Conservation (phyloP, 2,329 filamentous ascomycete species). For the Colletotrichum karsti region DNA sequence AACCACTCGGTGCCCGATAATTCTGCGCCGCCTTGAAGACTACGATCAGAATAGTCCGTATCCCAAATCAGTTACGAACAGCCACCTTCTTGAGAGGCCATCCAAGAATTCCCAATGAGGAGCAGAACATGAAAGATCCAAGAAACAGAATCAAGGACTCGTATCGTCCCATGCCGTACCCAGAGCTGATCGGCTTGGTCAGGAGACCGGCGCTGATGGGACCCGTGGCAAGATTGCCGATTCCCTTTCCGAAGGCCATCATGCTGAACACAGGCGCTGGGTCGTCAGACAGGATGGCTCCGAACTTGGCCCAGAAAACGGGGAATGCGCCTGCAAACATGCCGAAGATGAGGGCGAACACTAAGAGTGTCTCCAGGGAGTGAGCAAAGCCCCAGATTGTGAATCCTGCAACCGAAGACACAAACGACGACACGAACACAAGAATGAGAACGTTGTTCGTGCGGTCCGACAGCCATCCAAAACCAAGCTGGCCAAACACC, state of each 20-base stretch:
- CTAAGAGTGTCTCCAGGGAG: constrained; percentile 50
- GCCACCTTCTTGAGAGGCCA: constrained; percentile 17
- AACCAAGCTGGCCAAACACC: constrained; percentile 52
- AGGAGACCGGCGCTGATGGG: constrained; percentile 35
- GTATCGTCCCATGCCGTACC: constrained; percentile 22
- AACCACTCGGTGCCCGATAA: too few relatives aligned
- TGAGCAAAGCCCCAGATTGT: constrained; percentile 63
- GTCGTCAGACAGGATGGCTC: constrained; percentile 36
- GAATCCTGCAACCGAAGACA: constrained; percentile 57
- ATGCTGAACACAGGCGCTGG: constrained; percentile 35
- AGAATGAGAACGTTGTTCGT: constrained; percentile 55
- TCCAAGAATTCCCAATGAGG: constrained; percentile 16
- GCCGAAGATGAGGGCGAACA: constrained; percentile 64
- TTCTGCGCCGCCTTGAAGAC: too few relatives aligned
- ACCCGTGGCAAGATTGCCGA: constrained; percentile 37
- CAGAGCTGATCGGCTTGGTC: constrained; percentile 13
- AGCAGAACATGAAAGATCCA: constrained; percentile 24
- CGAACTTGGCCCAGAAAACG: constrained; percentile 37
- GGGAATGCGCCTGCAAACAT: constrained; percentile 59
- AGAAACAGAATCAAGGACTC: constrained; percentile 23
- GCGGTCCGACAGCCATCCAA: constrained; percentile 56
- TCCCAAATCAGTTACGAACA: not conserved
- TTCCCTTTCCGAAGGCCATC: constrained; percentile 39
- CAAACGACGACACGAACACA: constrained; percentile 48
- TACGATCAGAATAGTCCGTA: too few relatives aligned